Conservation (phyloP, 305 asterid species). For the Caryopteris hybrid region DNA sequence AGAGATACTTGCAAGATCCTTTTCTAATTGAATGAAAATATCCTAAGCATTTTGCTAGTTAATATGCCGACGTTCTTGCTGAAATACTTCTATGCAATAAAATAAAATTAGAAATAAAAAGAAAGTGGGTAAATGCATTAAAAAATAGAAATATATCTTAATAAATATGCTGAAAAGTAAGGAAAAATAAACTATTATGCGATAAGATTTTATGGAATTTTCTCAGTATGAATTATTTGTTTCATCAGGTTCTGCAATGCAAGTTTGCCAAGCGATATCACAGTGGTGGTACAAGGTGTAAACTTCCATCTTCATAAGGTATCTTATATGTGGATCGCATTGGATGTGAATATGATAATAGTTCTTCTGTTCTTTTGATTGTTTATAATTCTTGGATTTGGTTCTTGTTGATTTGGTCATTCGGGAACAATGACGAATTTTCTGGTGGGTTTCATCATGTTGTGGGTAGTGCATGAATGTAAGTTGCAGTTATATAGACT, state of each 20-base stretch:
- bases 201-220: conserved; percentile 1
- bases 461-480: background rate
- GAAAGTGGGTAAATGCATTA: background rate
- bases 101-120: background rate
- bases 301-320: conserved; percentile 97
- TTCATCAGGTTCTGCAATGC: conserved; percentile 71
- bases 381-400: background rate
- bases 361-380: background rate
- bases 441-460: background rate
- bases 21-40: background rate
- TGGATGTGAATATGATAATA: background rate
- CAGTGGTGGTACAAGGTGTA: conserved; percentile 60
- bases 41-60: background rate
- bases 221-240: conserved; percentile 18
- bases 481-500: background rate
- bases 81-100: background rate
- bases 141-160: background rate
- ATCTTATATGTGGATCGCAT: conserved; percentile 13
- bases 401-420: conserved; percentile 1
- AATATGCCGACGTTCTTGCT: background rate
- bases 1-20: background rate
- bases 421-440: background rate
- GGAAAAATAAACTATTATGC: background rate
- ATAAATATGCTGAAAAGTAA: background rate
- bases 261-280: conserved; percentile 73